These are phyloP conservation scores for Withania somnifera DNA, from an alignment of 305 asterid genomes.

Conservation along the genomic window DNA sequence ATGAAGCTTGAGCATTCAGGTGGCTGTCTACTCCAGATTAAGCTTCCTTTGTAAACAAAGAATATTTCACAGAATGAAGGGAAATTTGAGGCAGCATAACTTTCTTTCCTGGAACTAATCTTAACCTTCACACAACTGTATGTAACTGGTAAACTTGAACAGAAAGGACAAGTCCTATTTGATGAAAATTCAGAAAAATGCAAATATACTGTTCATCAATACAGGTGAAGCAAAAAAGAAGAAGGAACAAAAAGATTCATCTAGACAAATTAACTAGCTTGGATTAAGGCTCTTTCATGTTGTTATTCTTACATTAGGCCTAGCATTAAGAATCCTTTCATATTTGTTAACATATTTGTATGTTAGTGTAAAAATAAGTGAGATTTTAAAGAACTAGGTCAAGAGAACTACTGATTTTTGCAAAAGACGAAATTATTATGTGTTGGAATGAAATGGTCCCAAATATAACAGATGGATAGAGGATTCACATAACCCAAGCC, in stretches of 20 bases:
- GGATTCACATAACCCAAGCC: not conserved
- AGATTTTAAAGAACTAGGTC: not conserved
- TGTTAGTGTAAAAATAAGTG: not conserved
- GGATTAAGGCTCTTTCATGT: not conserved
- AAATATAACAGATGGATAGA: not conserved
- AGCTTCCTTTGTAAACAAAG: conserved; percentile 62
- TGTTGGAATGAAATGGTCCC: not conserved
- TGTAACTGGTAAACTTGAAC: conserved; percentile 11
- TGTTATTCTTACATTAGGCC: not conserved
- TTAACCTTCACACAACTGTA: conserved; percentile 55
- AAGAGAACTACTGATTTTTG: not conserved
- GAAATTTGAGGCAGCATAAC: conserved; percentile 43
- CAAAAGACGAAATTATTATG: not conserved
- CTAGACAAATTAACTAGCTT: not conserved
- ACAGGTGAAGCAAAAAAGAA: not conserved
- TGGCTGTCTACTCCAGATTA: conserved; percentile 54
- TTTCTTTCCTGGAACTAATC: conserved; percentile 53
- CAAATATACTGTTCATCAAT: not conserved
- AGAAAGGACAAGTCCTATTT: not conserved
- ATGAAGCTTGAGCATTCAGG: conserved; percentile 20
- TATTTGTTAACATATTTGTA: not conserved
- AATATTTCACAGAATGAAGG: conserved; percentile 68
- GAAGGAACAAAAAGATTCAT: not conserved
- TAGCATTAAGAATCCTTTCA: not conserved
- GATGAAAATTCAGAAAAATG: not conserved